phyloP scores from a whole-genome alignment of 805 yeast genomes.

The Yarrowia keelungensis region DNA sequence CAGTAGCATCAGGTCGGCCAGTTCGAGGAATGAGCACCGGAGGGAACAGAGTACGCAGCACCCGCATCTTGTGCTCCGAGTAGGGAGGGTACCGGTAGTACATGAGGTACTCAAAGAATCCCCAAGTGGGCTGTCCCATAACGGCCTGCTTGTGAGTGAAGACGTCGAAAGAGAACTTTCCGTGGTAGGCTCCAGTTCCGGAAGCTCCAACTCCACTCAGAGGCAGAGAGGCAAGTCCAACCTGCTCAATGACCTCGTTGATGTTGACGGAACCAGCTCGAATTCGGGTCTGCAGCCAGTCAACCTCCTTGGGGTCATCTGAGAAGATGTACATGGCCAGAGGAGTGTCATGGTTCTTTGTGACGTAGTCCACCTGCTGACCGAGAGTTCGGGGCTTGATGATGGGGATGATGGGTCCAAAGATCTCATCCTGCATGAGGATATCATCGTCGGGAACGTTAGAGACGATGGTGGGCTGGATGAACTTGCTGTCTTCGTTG shows the following conservation, averaged over 20 bases:
- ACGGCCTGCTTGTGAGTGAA: conserved; percentile 78
- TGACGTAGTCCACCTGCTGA: conserved; percentile 49
- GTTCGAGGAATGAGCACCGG: conserved; percentile 12
- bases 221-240: conserved; percentile 70
- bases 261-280: conserved; percentile 75
- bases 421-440: conserved; percentile 74
- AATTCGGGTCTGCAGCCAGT: conserved; percentile 57
- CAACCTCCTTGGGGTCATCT: conserved; percentile 55
- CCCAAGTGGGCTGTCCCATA: conserved; percentile 68
- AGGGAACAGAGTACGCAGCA: conserved; percentile 12
- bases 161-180: conserved; percentile 65
- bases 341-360: conserved; percentile 69
- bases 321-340: conserved; percentile 77
- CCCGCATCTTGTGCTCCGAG: conserved; percentile 36
- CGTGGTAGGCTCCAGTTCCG: conserved; percentile 85
- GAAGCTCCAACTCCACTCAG: conserved; percentile 92
- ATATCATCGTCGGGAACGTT: conserved; percentile 70
- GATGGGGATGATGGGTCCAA: conserved; percentile 85
- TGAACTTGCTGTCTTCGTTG: conserved; percentile 54
- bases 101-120: conserved; percentile 58
- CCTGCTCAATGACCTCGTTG: conserved; percentile 77
- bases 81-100: conserved; percentile 71
- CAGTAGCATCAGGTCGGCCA: conserved; percentile 17
- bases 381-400: conserved; percentile 54
- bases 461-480: conserved; percentile 74